Evolutionary conservation across 1,284 basidiomycete species (phyloP).

Genomic region (Gymnopus androsaceus): DNA sequence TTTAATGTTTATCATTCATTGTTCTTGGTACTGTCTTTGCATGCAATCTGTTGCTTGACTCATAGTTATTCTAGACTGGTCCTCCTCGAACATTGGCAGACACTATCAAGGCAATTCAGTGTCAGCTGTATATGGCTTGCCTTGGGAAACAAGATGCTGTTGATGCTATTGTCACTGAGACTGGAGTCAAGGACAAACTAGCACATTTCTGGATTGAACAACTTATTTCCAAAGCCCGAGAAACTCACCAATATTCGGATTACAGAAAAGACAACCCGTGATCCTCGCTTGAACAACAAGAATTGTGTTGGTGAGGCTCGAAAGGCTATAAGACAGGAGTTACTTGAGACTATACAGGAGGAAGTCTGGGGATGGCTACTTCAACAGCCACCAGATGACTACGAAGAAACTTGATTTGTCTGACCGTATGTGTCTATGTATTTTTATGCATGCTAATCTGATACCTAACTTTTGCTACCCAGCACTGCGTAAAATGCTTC

Average conservation of each 20-base stretch:
- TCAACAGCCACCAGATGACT: conserved; percentile 19
- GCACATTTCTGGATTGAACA: conserved; percentile 33
- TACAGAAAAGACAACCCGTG: conserved; percentile 13
- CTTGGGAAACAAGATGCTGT: conserved; percentile 24
- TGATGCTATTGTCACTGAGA: conserved; percentile 24
- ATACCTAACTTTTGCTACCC: too few species aligned
- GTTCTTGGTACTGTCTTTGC: too few species aligned
- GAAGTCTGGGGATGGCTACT: conserved; percentile 23
- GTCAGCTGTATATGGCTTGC: not conserved
- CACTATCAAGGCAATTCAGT: too few species aligned
- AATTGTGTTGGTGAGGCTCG: too few species aligned
- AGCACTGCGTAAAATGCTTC: conserved; percentile 12
- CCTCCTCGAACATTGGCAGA: too few species aligned
- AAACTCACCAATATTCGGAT: conserved; percentile 8
- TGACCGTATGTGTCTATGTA: too few species aligned
- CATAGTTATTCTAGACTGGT: too few species aligned
- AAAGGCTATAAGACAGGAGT: too few species aligned
- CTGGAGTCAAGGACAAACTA: conserved; percentile 32
- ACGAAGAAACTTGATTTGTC: conserved; percentile 21
- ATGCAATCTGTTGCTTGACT: too few species aligned
- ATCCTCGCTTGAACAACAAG: too few species aligned
- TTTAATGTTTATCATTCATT: too few species aligned
- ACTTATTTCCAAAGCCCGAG: conserved; percentile 18
- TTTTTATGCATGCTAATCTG: too few species aligned
- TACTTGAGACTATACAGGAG: conserved; percentile 16